Base-by-base conservation (phyloP, 2,329 filamentous ascomycete species). In the Fusarium chlamydosporum region DNA sequence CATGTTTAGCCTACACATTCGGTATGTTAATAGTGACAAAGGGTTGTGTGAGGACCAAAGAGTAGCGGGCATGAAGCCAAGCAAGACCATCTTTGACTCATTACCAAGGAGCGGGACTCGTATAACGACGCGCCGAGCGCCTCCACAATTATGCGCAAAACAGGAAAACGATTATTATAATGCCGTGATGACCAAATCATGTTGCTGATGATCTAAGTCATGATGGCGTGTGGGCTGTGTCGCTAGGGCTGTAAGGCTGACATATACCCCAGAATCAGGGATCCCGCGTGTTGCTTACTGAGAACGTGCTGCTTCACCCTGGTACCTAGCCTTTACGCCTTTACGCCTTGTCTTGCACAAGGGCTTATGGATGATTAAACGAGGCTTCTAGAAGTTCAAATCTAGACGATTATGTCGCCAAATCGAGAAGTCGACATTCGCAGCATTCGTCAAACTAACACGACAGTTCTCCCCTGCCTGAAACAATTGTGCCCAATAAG, bases 211-310 rank as follows among this genome's bases (percentile, higher is more conserved):
- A 47, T 57, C 34, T 43, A 66, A 38, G 46, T 59, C 35, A 29
- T 45, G 29, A 54, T 56, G 31, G 41, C 35, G 43, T 33, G n/a
- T 16, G 54, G 61, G 61, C 54, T 61, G 56, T 63, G 59, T 56
- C 47, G 55, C 58, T 74, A 74, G 70, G 72, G 72, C 71, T 74
- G 70, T 74, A 74, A 72, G 72, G 72, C 72, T 74, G 72, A 73
- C 71, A 65, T 68, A 62, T 56, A 70, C 57, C 67, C 67, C 67
- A 37, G 67, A 69, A 70, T 69, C 61, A 60, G 38, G 67, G 55
- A 67, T 67, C 53, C 67, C 35, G 70, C 51, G 65, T 40, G 31
- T 59, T 70, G 60, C 67, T 59, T 68, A 56, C 67, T 63, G 38
- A 65, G 59, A 61, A 57, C 38, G 58, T 59, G 34, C 48, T 56